These are phyloP conservation scores for Hibiscus trionum DNA, from an alignment of 345 rosid species.

Conservation along the genomic window DNA sequence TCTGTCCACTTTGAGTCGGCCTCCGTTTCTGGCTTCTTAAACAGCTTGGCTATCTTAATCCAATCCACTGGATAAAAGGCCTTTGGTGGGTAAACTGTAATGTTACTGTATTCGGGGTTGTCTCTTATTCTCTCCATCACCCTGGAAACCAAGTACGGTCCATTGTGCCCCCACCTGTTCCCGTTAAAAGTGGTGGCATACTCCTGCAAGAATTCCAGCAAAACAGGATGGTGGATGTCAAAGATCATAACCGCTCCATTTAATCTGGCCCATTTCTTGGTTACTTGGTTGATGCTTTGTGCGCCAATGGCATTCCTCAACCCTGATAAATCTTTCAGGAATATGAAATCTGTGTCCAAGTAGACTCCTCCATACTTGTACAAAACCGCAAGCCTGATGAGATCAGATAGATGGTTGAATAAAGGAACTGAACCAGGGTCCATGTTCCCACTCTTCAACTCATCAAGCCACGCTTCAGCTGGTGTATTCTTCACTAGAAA, in stretches of 20 bases:
- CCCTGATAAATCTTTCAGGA: slow-evolving; percentile 34
- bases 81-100: slow-evolving; percentile 36
- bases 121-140: slow-evolving; percentile 33
- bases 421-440: slow-evolving; percentile 67
- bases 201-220: slow-evolving; percentile 53
- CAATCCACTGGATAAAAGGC: slow-evolving; percentile 66
- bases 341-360: slow-evolving; percentile 69
- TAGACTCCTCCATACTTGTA: slow-evolving; percentile 74
- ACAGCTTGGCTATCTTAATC: slow-evolving; percentile 42
- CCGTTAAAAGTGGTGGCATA: slow-evolving; percentile 58
- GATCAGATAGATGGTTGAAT: slow-evolving; percentile 51
- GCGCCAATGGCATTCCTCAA: slow-evolving; percentile 64
- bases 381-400: slow-evolving; percentile 52
- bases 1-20: slow-evolving; percentile 27
- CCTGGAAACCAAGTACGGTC: slow-evolving; percentile 65
- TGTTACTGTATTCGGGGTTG: slow-evolving; percentile 26
- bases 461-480: slow-evolving; percentile 53
- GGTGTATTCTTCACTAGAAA: slow-evolving; percentile 54
- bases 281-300: slow-evolving; percentile 37
- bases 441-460: slow-evolving; percentile 39
- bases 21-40: slow-evolving; percentile 40
- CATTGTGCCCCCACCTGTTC: slow-evolving; percentile 68
- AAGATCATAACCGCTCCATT: slow-evolving; percentile 67
- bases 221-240: slow-evolving; percentile 49
- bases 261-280: slow-evolving; percentile 52